These are phyloP conservation scores for Scenedesmus sp. DNA, from an alignment of 163 green algal genomes.

Conservation along the genomic window DNA sequence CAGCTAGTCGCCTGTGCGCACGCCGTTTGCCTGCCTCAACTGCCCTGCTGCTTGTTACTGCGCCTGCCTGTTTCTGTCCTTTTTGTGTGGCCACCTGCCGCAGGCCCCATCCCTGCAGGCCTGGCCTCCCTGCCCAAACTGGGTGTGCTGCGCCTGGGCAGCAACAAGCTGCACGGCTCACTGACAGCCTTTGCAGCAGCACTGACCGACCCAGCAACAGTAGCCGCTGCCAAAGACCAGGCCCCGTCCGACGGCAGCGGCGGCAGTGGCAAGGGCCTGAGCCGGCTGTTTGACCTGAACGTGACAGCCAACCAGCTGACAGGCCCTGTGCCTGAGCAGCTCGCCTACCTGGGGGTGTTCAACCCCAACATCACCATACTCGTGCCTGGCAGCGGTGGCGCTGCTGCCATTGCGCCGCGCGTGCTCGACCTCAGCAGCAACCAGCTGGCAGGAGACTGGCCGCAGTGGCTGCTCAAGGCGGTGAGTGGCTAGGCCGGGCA, in stretches of 20 bases:
- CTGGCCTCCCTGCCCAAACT: slow-evolving; percentile 23
- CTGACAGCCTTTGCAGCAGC: slow-evolving; percentile 35
- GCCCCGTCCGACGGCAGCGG: neutral
- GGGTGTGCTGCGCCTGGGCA: slow-evolving; percentile 35
- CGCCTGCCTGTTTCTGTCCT: neutral
- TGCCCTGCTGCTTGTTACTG: neutral
- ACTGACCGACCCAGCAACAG: slow-evolving; percentile 7
- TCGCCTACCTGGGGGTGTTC: slow-evolving; percentile 34
- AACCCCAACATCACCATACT: slow-evolving; percentile 41
- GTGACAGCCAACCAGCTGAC: slow-evolving; percentile 32
- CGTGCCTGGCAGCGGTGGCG: neutral
- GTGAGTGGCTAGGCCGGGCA: neutral
- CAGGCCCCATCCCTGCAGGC: slow-evolving; percentile 19
- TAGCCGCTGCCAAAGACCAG: neutral
- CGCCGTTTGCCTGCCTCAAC: neutral
- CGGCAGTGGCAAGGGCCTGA: neutral
- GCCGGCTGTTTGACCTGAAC: slow-evolving; percentile 46
- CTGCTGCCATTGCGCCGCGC: neutral
- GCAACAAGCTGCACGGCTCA: slow-evolving; percentile 23
- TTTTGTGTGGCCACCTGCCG: neutral
- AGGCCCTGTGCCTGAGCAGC: slow-evolving; percentile 12
- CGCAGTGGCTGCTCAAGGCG: slow-evolving; percentile 39
- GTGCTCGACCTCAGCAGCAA: slow-evolving; percentile 34
- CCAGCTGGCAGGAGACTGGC: slow-evolving; percentile 28
- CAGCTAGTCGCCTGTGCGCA: neutral